phyloP scores from a whole-genome alignment of 306 rosid species.

The Alnus rubra region DNA sequence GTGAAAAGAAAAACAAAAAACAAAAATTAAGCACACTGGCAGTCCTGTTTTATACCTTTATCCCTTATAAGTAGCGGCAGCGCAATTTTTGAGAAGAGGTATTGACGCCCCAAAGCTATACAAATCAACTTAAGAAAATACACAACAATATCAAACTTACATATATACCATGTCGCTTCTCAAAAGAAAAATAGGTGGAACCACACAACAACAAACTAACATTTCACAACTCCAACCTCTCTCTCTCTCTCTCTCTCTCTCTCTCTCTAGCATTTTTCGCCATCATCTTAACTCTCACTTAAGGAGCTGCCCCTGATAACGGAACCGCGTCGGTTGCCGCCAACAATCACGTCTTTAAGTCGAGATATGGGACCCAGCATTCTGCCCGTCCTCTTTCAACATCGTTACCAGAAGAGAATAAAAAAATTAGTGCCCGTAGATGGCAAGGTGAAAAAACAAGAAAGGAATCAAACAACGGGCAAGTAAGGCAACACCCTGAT shows the following conservation, averaged over 20 bases:
- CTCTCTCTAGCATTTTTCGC: conserved; percentile 37
- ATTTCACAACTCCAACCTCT: conserved; percentile 22
- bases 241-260: conserved; percentile 15
- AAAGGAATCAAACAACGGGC: neutral
- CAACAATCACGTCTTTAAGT: conserved; percentile 79
- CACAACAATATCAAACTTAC: conserved; percentile 5
- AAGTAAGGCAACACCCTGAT: neutral
- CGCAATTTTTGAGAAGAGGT: conserved; percentile 2
- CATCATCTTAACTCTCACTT: conserved; percentile 57
- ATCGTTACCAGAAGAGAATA: neutral
- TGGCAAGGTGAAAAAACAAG: neutral
- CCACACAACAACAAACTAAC: conserved; percentile 32
- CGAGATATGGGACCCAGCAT: conserved; percentile 69
- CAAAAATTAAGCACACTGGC: neutral
- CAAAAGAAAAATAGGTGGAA: conserved; percentile 36
- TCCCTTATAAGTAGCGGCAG: neutral
- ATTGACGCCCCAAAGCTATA: conserved; percentile 36
- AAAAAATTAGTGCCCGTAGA: conserved; percentile 17
- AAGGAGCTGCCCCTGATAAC: conserved; percentile 58
- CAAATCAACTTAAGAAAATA: conserved; percentile 27
- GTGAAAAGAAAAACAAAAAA: no score
- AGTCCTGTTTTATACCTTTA: neutral
- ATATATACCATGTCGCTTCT: conserved; percentile 25
- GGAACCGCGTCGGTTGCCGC: conserved; percentile 74
- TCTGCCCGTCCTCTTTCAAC: conserved; percentile 59